Evolutionary conservation across 768 basidiomycete genomes (phyloP), one percentile per base, ranked within the genome.

Genomic region (Rickenella mellea): DNA sequence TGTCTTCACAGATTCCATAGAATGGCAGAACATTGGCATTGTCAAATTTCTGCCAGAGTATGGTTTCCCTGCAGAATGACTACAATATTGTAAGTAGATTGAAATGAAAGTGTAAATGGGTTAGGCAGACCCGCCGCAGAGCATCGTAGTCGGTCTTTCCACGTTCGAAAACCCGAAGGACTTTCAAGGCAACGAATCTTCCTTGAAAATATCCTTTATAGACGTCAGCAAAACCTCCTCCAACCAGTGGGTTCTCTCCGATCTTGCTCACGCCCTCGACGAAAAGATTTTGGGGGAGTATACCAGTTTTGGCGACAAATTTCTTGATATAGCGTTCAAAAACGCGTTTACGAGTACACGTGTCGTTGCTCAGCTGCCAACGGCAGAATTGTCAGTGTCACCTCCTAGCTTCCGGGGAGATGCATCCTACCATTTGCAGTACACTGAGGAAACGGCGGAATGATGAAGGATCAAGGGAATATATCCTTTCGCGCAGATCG

Each of bases 41-140:
- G 12, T 41, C 32, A 6, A 57, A 43, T 10, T 45, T 44, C 20
- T 47, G 42, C 55, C 55, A 57, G 1, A 53, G 39, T n/a, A 57
- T 41, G 6, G 54, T 54, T 39, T 57, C 55, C 22, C 47, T 37
- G 25, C 49, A 54, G 25, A 57, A 51, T 37, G 39, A 43, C 55
- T 57, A 15, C n/a, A n/a, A n/a, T n/a, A n/a, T n/a, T n/a, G n/a
- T n/a, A n/a, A n/a, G n/a, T n/a, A n/a, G n/a, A n/a, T n/a, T n/a
- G n/a, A n/a, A n/a, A n/a, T n/a, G n/a, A n/a, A n/a, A n/a, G n/a
- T n/a, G n/a, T n/a, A n/a, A n/a, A n/a, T n/a, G n/a, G n/a, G n/a
- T n/a, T n/a, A n/a, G n/a, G n/a, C n/a, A n/a, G n/a, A n/a, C n/a
- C n/a, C n/a, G n/a, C n/a, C n/a, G n/a, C n/a, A n/a, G n/a, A n/a